A percentile compares a stretch with the other conserved stretches of the same genome.
phyloP scores from a whole-genome alignment of 495 filamentous ascomycete genomes.

The Aspergillus incahuasiensis region DNA sequence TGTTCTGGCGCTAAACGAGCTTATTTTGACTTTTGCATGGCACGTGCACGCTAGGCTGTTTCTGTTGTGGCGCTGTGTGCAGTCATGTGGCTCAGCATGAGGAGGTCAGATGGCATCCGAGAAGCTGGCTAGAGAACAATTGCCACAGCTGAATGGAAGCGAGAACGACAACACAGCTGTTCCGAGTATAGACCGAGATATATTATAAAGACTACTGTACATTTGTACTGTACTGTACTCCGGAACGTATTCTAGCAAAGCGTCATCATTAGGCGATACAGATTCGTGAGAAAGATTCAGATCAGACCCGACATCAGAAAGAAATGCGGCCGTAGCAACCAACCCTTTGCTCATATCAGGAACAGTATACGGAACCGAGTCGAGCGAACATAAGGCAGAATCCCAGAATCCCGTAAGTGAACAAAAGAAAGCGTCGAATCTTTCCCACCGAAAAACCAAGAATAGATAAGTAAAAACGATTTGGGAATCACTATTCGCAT shows the following conservation, averaged over 20 bases:
- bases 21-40: no score
- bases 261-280: slow-evolving; percentile 26
- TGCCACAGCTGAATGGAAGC: no score
- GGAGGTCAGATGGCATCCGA: no score
- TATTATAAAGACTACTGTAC: background rate
- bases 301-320: slow-evolving; percentile 15
- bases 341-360: slow-evolving; percentile 13
- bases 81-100: no score
- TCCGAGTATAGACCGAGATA: no score
- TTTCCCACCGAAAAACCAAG: slow-evolving; percentile 9
- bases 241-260: slow-evolving; percentile 16
- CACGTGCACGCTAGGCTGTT: no score
- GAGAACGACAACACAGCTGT: no score
- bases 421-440: slow-evolving; percentile 9
- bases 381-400: slow-evolving; percentile 13
- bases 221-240: background rate
- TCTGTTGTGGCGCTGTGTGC: no score
- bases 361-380: slow-evolving; percentile 8
- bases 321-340: slow-evolving; percentile 14
- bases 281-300: slow-evolving; percentile 20
- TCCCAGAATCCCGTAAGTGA: background rate
- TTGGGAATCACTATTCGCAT: slow-evolving; percentile 12
- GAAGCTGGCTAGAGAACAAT: no score
- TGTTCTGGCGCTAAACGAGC: no score
- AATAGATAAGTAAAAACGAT: background rate